Evolutionary conservation across 1,139 yeast genomes (phyloP).

Genomic region (Yamadazyma diospyri): DNA sequence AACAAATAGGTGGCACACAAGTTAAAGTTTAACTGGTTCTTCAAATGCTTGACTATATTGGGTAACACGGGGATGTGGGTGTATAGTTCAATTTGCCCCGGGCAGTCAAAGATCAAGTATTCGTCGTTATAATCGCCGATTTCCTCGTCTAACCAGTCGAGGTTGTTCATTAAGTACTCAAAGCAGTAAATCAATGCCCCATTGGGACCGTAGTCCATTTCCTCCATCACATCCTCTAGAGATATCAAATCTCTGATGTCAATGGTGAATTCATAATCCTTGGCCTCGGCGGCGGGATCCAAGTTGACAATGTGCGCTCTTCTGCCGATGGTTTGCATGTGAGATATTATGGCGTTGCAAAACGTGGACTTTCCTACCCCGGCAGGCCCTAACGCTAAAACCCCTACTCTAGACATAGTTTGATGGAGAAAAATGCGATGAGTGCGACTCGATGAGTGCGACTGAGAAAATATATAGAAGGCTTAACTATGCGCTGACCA

Average conservation of each 20-base stretch:
- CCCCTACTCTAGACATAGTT: constrained; percentile 89
- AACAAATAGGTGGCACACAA: constrained; percentile 88
- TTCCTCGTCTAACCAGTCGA: constrained; percentile 96
- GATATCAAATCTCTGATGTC: constrained; percentile 91
- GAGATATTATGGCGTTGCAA: constrained; percentile 80
- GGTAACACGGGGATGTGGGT: constrained; percentile 95
- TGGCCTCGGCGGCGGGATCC: constrained; percentile 97
- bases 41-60: constrained; percentile 77
- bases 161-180: constrained; percentile 77
- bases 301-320: constrained; percentile 91
- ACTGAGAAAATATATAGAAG: not conserved
- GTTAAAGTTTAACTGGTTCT: constrained; percentile 73
- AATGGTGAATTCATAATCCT: constrained; percentile 85
- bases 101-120: constrained; percentile 91
- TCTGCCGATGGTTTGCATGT: constrained; percentile 88
- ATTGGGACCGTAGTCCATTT: constrained; percentile 89
- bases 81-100: constrained; percentile 95
- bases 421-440: constrained; percentile 1
- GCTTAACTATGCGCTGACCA: not conserved
- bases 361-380: constrained; percentile 95
- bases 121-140: constrained; percentile 93
- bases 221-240: constrained; percentile 95
- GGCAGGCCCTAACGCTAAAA: constrained; percentile 94
- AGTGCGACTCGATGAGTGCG: not conserved
- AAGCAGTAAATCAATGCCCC: constrained; percentile 94